phyloP scores from a whole-genome alignment of 352 stramenopile genomes.

The Pythium dissotocum region DNA sequence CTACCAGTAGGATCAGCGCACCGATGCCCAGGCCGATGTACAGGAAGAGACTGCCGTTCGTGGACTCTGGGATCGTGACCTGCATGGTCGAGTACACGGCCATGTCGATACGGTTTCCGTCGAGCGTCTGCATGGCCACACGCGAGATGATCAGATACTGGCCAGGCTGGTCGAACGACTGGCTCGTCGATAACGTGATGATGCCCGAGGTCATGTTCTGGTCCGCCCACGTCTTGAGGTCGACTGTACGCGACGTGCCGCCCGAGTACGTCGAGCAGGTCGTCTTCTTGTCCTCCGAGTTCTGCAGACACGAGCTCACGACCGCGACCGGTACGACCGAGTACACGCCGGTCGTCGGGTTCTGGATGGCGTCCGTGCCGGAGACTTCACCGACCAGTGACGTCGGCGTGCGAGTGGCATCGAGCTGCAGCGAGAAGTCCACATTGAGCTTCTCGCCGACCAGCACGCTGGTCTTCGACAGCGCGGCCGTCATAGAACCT shows the following conservation, averaged over 20 bases:
- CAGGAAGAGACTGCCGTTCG: slow-evolving; percentile 53
- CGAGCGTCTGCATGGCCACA: slow-evolving; percentile 67
- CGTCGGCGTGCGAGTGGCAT: slow-evolving; percentile 46
- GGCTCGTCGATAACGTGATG: slow-evolving; percentile 52
- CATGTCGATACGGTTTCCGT: slow-evolving; percentile 78
- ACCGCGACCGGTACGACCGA: slow-evolving; percentile 72
- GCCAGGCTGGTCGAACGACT: slow-evolving; percentile 56
- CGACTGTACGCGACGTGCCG: slow-evolving; percentile 54
- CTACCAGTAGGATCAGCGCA: slow-evolving; percentile 59
- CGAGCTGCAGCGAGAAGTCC: slow-evolving; percentile 67
- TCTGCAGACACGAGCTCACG: slow-evolving; percentile 65
- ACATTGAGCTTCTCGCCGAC: slow-evolving; percentile 56
- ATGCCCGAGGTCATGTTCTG: slow-evolving; percentile 64
- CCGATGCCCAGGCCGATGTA: slow-evolving; percentile 77
- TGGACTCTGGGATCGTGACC: slow-evolving; percentile 52
- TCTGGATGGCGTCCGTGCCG: slow-evolving; percentile 44
- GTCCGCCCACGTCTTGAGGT: slow-evolving; percentile 49
- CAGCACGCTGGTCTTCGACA: slow-evolving; percentile 53
- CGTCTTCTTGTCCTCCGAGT: slow-evolving; percentile 40
- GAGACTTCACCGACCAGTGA: slow-evolving; percentile 72
- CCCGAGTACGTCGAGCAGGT: slow-evolving; percentile 71
- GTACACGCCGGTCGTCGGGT: slow-evolving; percentile 54
- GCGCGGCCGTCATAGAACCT: slow-evolving; percentile 53
- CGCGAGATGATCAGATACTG: slow-evolving; percentile 72
- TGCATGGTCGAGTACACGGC: slow-evolving; percentile 75